A percentile compares a stretch with the other conserved stretches of the same genome.
Evolutionary conservation across 768 basidiomycete genomes (phyloP).

Genomic region (Tylopilus felleus): DNA sequence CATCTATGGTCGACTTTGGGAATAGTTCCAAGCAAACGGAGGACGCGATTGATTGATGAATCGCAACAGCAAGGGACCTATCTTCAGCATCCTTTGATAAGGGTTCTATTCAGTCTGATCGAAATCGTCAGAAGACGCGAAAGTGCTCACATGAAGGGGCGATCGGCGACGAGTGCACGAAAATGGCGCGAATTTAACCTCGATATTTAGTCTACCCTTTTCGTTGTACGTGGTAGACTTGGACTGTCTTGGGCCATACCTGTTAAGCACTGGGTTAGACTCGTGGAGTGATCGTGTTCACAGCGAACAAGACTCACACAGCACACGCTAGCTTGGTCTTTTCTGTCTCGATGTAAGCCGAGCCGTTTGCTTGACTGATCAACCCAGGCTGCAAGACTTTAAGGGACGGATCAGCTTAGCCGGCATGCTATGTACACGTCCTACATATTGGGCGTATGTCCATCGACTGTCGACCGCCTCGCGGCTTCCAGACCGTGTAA

Average conservation of each 20-base stretch:
- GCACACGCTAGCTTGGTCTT: conserved; percentile 93
- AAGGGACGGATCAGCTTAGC: conserved; percentile 7
- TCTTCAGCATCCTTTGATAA: conserved; percentile 88
- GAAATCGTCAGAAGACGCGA: background rate
- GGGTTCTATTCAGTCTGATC: conserved; percentile 2
- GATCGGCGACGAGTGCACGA: conserved; percentile 74
- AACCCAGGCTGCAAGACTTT: conserved; percentile 87
- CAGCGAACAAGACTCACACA: conserved; percentile 56
- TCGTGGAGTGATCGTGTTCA: background rate
- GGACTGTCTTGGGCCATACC: conserved; percentile 83
- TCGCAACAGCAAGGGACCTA: conserved; percentile 72
- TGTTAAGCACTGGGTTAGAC: conserved; percentile 26
- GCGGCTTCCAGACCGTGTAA: conserved; percentile 25
- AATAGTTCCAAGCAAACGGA: conserved; percentile 83
- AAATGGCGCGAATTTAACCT: conserved; percentile 96
- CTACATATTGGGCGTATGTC: conserved; percentile 88
- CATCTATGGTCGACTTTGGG: conserved; percentile 93
- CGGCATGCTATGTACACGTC: conserved; percentile 20
- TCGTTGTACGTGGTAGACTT: conserved; percentile 82
- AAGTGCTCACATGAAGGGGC: conserved; percentile 73
- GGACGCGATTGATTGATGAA: conserved; percentile 82
- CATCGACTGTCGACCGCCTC: conserved; percentile 48
- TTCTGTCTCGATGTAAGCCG: conserved; percentile 93
- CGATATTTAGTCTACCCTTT: conserved; percentile 85
- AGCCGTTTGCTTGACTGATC: conserved; percentile 92